Evolutionary conservation across 2,329 filamentous ascomycete genomes (phyloP), one percentile per base, ranked within the genome.

Genomic region (Bipolaris gigantea): DNA sequence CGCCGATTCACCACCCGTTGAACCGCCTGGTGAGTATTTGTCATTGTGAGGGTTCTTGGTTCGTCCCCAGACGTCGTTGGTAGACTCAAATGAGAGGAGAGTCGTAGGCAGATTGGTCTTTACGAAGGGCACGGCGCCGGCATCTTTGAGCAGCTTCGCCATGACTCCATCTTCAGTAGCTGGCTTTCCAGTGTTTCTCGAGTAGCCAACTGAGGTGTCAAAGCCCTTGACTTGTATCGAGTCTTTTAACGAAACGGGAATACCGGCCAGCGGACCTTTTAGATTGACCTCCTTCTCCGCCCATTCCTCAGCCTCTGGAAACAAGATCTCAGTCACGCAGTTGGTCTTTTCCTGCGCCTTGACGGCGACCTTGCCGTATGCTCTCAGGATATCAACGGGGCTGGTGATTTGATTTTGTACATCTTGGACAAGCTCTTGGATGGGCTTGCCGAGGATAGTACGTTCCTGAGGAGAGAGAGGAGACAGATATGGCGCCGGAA

Each of bases 81-180:
- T 85, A 15, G 89, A 92, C 74, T 96, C 92, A 66, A 96, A 96
- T 53, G 88, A 92, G 36, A 96, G 81, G 1, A 96, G 82, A 0
- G 92, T 96, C 52, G 93, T 89, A 5, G 92, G 93, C 2, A 95
- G 73, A 58, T 94, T 94, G 0, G 92, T 97, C 80, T 97, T 97
- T 60, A 92, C 90, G 70, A 96, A 96, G 0, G 92, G 92, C 2
- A 97, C 82, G 0, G 92, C 92, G 19, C 92, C 89, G 2, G 91
- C 90, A 70, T 94, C 89, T 69, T 96, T 96, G 47, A 97, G 80
- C 38, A 97, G 75, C 51, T 82, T 83, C 19, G 90, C 87, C 66
- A 91, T 84, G 2, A 85, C 79, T 0, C 92, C 91, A 76, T 97
- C 92, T 25, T 83, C 74, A 0, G 72, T 51, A 34, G 81, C 78